Base-by-base conservation (phyloP, 176 grass and related monocot species). In the Urochloa ruziziensis region DNA sequence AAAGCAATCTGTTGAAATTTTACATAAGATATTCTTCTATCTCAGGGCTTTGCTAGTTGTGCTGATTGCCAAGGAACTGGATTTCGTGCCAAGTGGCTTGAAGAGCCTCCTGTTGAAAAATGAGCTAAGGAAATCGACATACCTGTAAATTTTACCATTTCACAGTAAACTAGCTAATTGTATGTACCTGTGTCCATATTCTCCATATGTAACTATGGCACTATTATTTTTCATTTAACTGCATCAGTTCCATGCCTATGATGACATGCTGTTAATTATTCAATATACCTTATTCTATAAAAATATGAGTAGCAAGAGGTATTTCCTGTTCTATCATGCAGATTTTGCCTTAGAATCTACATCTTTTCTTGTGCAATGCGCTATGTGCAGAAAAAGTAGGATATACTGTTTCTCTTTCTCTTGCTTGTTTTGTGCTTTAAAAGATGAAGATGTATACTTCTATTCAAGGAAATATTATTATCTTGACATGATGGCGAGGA, bases 41-140 rank as follows among this genome's bases (percentile, higher is more conserved):
- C 83, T 67, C 85, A 98, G 96, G 96, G 96, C 7, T 88, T 87
- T 69, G 36, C 87, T 32, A 79, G 61, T 51, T 98, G 96, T 85
- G 58, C 80, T 56, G 83, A 98, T 78, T 98, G 96, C 82, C 88
- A 95, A 84, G 96, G 96, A 52, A 95, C 96, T n/a, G 96, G 93
- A 10, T 98, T 90, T 87, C 93, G 93, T 60, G 96, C 96, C 67
- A 98, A 94, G 72, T 98, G 93, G 96, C 85, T 98, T 66, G 91
- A 92, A 86, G 85, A 95, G 17, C 88, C 96, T 60, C 44, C 71
- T 54, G 37, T 79, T n/a, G 30, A 78, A 46, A 82, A 92, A 88
- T 86, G 80, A 90, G 30, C n/a, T 35, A 34, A 23, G 9, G 40
- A 83, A 90, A 36, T 64, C 58, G 59, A 60, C 13, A 57, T 81